A percentile compares a stretch with the other conserved stretches of the same genome.
These are phyloP conservation scores for Scheffersomyces stipitis DNA, from an alignment of 805 yeast species.

Conservation along the genomic window DNA sequence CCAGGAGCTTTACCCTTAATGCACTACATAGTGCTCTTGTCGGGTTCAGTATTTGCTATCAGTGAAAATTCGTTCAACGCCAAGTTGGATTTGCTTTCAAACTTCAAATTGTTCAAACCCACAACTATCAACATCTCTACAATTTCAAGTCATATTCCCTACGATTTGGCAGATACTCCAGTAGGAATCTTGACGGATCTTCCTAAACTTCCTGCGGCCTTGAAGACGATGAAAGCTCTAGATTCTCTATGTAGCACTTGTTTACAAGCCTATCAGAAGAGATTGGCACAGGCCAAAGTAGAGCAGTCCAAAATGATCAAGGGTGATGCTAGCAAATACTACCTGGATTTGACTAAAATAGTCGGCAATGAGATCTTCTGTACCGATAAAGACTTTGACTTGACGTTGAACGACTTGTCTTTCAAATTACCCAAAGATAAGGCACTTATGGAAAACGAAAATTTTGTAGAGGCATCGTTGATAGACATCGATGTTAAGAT, in stretches of 20 bases:
- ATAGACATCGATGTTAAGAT: constrained; percentile 41
- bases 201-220: constrained; percentile 23
- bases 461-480: constrained; percentile 22
- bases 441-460: constrained; percentile 12
- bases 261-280: constrained; percentile 38
- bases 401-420: constrained; percentile 19
- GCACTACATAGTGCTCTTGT: constrained; percentile 33
- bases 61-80: constrained; percentile 32
- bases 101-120: constrained; percentile 25
- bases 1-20: constrained; percentile 25
- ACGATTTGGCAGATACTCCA: constrained; percentile 37
- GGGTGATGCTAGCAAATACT: constrained; percentile 8
- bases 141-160: constrained; percentile 40
- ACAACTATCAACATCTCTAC: constrained; percentile 28
- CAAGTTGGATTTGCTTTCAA: constrained; percentile 26
- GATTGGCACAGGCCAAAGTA: constrained; percentile 27
- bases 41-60: constrained; percentile 35
- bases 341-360: constrained; percentile 18
- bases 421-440: constrained; percentile 16
- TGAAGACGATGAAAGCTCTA: constrained; percentile 27
- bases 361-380: constrained; percentile 19
- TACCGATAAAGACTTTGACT: constrained; percentile 22
- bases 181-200: constrained; percentile 30
- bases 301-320: constrained; percentile 15
- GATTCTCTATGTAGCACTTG: constrained; percentile 26